Conservation (phyloP, 306 rosid species). For the Vigna reflexopilosa region DNA sequence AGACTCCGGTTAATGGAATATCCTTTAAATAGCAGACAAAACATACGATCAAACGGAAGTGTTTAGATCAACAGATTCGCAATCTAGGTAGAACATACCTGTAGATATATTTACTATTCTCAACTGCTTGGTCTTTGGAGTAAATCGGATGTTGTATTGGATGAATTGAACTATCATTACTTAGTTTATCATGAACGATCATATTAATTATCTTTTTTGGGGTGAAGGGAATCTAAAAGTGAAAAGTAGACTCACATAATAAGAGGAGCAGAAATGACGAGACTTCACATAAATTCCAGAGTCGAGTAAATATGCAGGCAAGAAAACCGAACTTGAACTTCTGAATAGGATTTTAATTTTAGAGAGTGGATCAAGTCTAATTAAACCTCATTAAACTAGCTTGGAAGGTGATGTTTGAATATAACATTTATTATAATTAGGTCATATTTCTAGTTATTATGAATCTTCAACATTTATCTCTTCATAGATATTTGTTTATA, state of each 20-base stretch:
- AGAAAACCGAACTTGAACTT: constrained; percentile 31
- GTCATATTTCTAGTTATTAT: too few species aligned
- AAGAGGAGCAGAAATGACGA: not conserved
- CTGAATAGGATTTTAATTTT: not conserved
- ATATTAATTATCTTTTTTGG: not conserved
- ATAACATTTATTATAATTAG: too few species aligned
- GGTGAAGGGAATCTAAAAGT: not conserved
- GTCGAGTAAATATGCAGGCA: not conserved
- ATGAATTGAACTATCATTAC: not conserved
- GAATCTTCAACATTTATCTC: not conserved
- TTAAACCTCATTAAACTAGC: too few species aligned
- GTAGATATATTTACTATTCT: not conserved
- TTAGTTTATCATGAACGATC: constrained; percentile 13
- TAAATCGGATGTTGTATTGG: constrained; percentile 9
- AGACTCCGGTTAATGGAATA: constrained; percentile 2
- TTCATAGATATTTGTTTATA: not conserved
- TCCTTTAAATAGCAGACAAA: not conserved
- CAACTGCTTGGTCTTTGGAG: constrained; percentile 23
- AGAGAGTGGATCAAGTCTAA: too few species aligned
- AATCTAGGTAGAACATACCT: not conserved
- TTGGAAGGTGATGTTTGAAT: too few species aligned
- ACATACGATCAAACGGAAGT: not conserved
- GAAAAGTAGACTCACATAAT: constrained; percentile 1
- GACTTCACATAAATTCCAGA: constrained; percentile 3
- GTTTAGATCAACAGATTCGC: not conserved